These are phyloP conservation scores for Neonectria faginata DNA, from an alignment of 2,329 filamentous ascomycete species.

Conservation along the genomic window DNA sequence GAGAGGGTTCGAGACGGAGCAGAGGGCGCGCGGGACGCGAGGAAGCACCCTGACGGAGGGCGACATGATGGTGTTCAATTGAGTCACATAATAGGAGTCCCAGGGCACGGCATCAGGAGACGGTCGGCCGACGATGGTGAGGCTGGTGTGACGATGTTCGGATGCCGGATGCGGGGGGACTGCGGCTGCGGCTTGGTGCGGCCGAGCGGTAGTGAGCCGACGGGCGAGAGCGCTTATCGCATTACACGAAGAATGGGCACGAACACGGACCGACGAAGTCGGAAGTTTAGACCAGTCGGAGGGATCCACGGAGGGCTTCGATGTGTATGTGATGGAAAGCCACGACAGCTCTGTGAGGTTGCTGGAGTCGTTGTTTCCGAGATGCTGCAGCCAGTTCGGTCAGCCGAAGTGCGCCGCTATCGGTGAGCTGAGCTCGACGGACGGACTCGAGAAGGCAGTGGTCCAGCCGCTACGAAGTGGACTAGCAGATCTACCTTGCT, in stretches of 20 bases:
- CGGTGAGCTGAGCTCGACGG: slow-evolving; percentile 4
- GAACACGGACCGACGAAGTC: background rate
- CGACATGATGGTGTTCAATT: slow-evolving; percentile 37
- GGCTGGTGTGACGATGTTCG: slow-evolving; percentile 33
- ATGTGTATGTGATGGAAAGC: slow-evolving; percentile 3
- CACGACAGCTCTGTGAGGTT: slow-evolving; percentile 5
- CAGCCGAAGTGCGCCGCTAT: slow-evolving; percentile 26
- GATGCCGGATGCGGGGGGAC: slow-evolving; percentile 43
- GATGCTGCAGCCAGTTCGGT: background rate
- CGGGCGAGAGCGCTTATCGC: slow-evolving; percentile 29
- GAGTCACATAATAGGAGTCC: slow-evolving; percentile 41
- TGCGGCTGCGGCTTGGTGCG: slow-evolving; percentile 34
- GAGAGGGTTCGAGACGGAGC: slow-evolving; percentile 25
- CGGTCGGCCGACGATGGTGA: slow-evolving; percentile 34
- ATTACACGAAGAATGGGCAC: slow-evolving; percentile 7
- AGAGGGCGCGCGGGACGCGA: slow-evolving; percentile 30
- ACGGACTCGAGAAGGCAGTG: background rate
- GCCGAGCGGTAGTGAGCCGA: slow-evolving; percentile 29
- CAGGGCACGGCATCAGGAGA: slow-evolving; percentile 33
- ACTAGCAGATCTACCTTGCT: too few species aligned
- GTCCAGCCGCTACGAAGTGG: background rate
- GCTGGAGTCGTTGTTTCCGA: background rate
- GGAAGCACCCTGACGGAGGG: slow-evolving; percentile 43
- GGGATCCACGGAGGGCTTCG: background rate
- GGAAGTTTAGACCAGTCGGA: background rate